phyloP scores from a whole-genome alignment of 2,329 filamentous ascomycete species.

The Domatiomyces globalis region DNA sequence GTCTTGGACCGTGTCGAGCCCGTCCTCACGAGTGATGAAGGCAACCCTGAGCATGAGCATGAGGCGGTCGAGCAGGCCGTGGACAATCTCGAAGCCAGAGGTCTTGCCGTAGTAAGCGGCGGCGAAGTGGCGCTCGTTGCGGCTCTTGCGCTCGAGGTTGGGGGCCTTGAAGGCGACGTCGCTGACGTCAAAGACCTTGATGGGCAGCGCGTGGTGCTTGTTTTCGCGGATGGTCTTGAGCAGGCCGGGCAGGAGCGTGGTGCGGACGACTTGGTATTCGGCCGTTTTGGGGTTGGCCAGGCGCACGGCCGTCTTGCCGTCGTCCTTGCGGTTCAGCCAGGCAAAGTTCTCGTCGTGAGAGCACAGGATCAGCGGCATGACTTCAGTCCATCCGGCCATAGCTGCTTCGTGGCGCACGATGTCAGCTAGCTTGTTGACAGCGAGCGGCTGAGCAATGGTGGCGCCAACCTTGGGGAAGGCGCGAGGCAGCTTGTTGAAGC shows the following conservation, averaged over 20 bases:
- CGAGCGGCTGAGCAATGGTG: constrained; percentile 71
- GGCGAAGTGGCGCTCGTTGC: constrained; percentile 92
- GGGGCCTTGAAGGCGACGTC: constrained; percentile 88
- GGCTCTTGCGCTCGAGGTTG: constrained; percentile 63
- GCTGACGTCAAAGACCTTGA: constrained; percentile 83
- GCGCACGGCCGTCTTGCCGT: constrained; percentile 66
- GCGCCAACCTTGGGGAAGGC: constrained; percentile 73
- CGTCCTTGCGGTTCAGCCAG: constrained; percentile 82
- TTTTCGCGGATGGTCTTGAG: constrained; percentile 92
- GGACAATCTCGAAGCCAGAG: constrained; percentile 87
- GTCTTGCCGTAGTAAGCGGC: constrained; percentile 91
- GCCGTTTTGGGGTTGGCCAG: constrained; percentile 86
- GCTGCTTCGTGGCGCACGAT: constrained; percentile 80
- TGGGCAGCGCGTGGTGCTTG: constrained; percentile 72
- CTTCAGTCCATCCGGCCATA: constrained; percentile 92
- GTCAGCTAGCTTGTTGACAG: constrained; percentile 87
- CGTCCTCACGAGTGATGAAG: constrained; percentile 66
- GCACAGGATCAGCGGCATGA: constrained; percentile 90
- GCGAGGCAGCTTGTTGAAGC: constrained; percentile 89
- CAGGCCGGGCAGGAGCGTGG: constrained; percentile 69
- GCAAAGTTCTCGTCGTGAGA: constrained; percentile 97
- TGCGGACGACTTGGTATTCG: constrained; percentile 88
- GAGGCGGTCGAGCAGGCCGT: constrained; percentile 81
- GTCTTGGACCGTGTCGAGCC: constrained; percentile 39
- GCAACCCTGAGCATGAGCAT: constrained; percentile 80